phyloP scores from a whole-genome alignment of 2,329 filamentous ascomycete genomes.

The Colletotrichum aenigma region DNA sequence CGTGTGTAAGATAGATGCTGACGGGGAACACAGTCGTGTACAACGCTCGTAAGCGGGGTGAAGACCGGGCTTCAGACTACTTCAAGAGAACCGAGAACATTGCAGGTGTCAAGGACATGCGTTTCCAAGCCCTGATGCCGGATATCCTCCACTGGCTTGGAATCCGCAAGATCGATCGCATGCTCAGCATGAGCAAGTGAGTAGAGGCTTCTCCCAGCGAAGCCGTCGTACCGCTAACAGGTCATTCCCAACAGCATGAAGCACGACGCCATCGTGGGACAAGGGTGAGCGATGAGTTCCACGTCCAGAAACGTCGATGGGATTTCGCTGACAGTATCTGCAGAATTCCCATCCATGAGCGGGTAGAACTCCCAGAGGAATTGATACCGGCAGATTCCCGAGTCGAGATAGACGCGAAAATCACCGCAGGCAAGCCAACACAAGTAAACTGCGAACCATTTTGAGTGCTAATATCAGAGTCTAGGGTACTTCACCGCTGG shows the following conservation, averaged over 20 bases:
- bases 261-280: constrained; percentile 84
- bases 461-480: background rate
- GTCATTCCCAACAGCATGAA: constrained; percentile 69
- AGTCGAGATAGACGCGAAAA: constrained; percentile 99
- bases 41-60: constrained; percentile 81
- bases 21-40: constrained; percentile 57
- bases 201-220: constrained; percentile 31
- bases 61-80: constrained; percentile 86
- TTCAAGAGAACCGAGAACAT: constrained; percentile 99
- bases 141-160: constrained; percentile 98
- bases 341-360: constrained; percentile 84
- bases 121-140: constrained; percentile 97
- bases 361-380: constrained; percentile 89
- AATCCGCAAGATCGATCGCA: constrained; percentile 97
- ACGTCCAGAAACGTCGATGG: too few relatives aligned
- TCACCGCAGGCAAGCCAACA: constrained; percentile 77
- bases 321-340: constrained; percentile 9
- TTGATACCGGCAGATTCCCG: constrained; percentile 93
- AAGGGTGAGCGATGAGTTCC: constrained; percentile 61
- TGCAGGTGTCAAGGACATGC: constrained; percentile 95
- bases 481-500: constrained; percentile 84
- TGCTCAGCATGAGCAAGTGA: constrained; percentile 98
- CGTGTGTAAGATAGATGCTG: background rate
- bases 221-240: background rate
- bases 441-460: background rate